Conservation (phyloP, 805 yeast species). For the Myxozyma neotropica region DNA sequence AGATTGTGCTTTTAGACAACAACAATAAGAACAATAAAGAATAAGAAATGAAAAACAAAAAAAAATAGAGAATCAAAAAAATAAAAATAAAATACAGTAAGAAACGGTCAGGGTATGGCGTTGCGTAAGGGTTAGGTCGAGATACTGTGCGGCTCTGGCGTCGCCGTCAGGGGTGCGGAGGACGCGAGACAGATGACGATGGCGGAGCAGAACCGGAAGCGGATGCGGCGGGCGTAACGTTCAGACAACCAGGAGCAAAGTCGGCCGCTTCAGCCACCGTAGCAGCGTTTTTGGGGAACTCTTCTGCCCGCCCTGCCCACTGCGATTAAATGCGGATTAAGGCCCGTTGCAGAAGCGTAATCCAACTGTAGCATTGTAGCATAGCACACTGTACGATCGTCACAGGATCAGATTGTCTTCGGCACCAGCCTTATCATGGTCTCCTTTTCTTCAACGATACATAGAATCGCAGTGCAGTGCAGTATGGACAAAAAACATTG, state of each 20-base stretch:
- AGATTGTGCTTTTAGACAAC: background rate
- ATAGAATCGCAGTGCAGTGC: too few species aligned
- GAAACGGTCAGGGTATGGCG: background rate
- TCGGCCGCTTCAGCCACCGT: background rate
- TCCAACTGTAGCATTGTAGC: too few species aligned
- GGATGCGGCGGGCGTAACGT: conserved; percentile 21
- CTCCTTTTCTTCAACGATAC: too few species aligned
- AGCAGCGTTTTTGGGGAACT: too few species aligned
- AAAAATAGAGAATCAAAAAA: background rate
- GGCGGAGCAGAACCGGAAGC: conserved; percentile 10
- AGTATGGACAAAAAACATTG: too few species aligned
- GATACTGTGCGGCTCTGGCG: conserved; percentile 12
- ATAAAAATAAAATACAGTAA: background rate
- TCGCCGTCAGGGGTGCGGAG: conserved; percentile 13
- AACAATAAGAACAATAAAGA: background rate
- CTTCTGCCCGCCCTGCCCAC: too few species aligned
- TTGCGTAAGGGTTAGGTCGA: background rate
- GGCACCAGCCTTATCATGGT: too few species aligned
- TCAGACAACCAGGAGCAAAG: background rate
- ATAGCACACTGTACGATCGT: too few species aligned
- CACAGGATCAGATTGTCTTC: too few species aligned
- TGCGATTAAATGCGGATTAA: too few species aligned
- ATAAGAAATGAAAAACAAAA: background rate
- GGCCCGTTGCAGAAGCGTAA: too few species aligned
- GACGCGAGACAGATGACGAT: conserved; percentile 1